Conservation (phyloP, 148 eudicot genomes). For the Rhododendron ovatum region DNA sequence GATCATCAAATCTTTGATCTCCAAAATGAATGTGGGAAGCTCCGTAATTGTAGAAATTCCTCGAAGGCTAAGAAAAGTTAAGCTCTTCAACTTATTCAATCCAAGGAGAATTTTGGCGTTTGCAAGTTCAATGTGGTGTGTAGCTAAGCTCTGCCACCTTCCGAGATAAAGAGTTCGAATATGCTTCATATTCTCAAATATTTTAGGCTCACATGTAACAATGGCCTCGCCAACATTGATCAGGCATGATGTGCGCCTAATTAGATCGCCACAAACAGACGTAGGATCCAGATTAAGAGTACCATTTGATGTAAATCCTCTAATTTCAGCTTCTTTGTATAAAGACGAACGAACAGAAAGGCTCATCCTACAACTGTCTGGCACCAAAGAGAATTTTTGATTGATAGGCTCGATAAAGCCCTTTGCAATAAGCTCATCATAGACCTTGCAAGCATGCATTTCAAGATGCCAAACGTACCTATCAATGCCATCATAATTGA, state of each 20-base stretch:
- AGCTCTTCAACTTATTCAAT: slow-evolving; percentile 9
- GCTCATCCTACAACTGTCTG: too few species aligned
- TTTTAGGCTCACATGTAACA: slow-evolving; percentile 12
- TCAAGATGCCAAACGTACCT: too few species aligned
- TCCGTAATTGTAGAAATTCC: neutral
- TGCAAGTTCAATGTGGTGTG: slow-evolving; percentile 32
- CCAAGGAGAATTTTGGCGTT: slow-evolving; percentile 11
- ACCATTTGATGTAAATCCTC: too few species aligned
- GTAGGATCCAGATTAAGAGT: neutral
- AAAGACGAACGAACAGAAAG: too few species aligned
- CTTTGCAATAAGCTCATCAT: too few species aligned
- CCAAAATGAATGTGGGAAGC: slow-evolving; percentile 10
- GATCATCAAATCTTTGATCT: slow-evolving; percentile 14
- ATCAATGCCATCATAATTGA: too few species aligned
- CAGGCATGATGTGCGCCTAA: neutral
- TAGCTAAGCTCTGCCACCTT: slow-evolving; percentile 27
- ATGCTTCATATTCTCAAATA: slow-evolving; percentile 23
- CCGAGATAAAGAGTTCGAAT: slow-evolving; percentile 31
- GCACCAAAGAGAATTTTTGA: too few species aligned
- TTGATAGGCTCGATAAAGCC: too few species aligned
- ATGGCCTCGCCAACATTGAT: slow-evolving; percentile 21
- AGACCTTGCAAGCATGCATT: too few species aligned
- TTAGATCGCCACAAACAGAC: neutral
- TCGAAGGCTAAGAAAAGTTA: slow-evolving; percentile 30
- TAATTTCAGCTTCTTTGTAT: too few species aligned